Conservation (phyloP, 1,139 yeast genomes). For the Candida pseudoviswanathii region DNA sequence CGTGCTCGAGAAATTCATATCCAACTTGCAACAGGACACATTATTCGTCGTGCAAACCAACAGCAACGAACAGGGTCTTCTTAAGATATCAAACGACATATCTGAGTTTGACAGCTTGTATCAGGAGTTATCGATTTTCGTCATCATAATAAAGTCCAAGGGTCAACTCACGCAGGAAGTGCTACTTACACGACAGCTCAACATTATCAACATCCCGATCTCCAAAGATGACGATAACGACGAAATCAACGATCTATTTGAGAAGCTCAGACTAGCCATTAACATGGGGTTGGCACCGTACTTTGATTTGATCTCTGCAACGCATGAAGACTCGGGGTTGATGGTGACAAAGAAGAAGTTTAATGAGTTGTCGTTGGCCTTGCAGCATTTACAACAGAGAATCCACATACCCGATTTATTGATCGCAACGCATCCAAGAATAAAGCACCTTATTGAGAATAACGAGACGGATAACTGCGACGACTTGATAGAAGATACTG, state of each 20-base stretch:
- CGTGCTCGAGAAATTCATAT: constrained; percentile 16
- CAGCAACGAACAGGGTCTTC: constrained; percentile 4
- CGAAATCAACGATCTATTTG: constrained; percentile 37
- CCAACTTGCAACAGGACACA: constrained; percentile 19
- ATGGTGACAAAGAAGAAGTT: constrained; percentile 58
- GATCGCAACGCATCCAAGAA: constrained; percentile 53
- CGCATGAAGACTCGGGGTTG: constrained; percentile 24
- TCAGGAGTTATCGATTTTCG: constrained; percentile 5
- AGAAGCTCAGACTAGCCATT: constrained; percentile 59
- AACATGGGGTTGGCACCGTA: constrained; percentile 46
- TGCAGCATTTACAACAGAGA: constrained; percentile 69
- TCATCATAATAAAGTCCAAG: constrained; percentile 49
- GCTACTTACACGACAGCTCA: constrained; percentile 37
- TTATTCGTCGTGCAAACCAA: constrained; percentile 16
- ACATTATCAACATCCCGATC: constrained; percentile 35
- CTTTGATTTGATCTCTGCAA: constrained; percentile 30
- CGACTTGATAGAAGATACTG: constrained; percentile 47
- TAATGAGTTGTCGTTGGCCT: constrained; percentile 66
- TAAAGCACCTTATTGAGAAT: constrained; percentile 33
- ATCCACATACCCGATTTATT: constrained; percentile 69
- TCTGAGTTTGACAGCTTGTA: constrained; percentile 6
- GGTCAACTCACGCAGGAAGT: constrained; percentile 25
- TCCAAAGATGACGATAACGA: constrained; percentile 12
- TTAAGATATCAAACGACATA: constrained; percentile 13
- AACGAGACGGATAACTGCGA: constrained; percentile 22